Evolutionary conservation across 306 rosid genomes (phyloP), one percentile per base, ranked within the genome.

Genomic region (Cicer yamashitae): DNA sequence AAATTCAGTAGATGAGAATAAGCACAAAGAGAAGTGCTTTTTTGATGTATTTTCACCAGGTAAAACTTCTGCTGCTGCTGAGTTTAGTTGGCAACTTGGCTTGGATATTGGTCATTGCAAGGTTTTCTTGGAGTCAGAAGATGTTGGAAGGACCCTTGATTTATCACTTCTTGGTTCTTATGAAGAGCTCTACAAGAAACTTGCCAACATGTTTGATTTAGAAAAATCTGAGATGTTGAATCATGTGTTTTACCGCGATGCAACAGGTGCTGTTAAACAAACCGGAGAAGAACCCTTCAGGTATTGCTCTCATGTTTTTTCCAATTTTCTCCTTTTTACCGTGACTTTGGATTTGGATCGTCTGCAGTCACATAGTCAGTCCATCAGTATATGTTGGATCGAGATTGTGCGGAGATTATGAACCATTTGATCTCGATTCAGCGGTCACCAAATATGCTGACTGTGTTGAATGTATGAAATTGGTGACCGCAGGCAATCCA

Each of bases 241-340:
- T 76, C 93, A 65, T 71, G 96, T 94, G 43, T 82, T 90, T 64
- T 94, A 90, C 83, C 87, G 81, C 5, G 97, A 90, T 82, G 84
- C 88, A 34, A 71, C 82, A 0, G 97, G 96, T 79, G 82, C 88
- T 67, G 77, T 89, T 12, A 94, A 86, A 83, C 86, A 81, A 74
- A 87, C 88, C 11, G 98, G 98, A 64, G 97, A 89, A 54, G 97
- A 94, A 80, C 96, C 97, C 11, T 94, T 91, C 87, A 79, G 98
- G 98, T 94, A 51, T 10, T 7, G n/a, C 67, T 45, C 63, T 34
- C 17, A 51, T 25, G 3, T 57, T n/a, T 7, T 71, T 25, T 1
- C 4, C 47, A n/a, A 37, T 37, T 20, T 61, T n/a, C 2, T n/a
- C n/a, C 22, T 18, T 1, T 78, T 41, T 30, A 38, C 45, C 58